Evolutionary conservation across 2,329 filamentous ascomycete genomes (phyloP), one percentile per base, ranked within the genome.

Genomic region (Trichoderma cornu-damae): DNA sequence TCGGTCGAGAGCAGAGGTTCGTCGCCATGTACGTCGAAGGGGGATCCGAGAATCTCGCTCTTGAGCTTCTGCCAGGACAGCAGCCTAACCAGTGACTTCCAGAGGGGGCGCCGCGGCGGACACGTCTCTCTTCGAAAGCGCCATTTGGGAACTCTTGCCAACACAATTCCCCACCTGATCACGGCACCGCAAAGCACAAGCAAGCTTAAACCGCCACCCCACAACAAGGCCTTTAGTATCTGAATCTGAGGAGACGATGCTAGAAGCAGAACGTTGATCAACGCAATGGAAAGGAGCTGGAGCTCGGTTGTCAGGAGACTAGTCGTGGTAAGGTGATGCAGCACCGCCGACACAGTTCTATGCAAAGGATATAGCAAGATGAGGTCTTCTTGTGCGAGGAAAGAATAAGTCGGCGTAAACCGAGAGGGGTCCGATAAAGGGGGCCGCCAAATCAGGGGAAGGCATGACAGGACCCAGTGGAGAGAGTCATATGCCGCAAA

Each of bases 121-220:
- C 1, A 74, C 69, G 16, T 78, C 74, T 54, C 37, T 56, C 85
- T 83, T 64, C 84, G 82, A 65, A 97, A 92, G 42, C 92, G 88
- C 90, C 93, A 96, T 65, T 85, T 90, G 2, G 94, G 94, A 16
- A 97, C 89, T 58, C 93, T 82, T 50, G 93, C 92, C 60, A 99
- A 75, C 24, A 87, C 82, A 53, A 97, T 87, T 44, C 89, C 91
- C 88, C 90, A 95, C 65, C 80, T 81, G 34, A 97, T 82, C 11
- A 94, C 82, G 28, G 85, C 80, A 28, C 84, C 83, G 67, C 90
- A 95, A 5, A 83, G 75, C 3, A 93, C 73, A 53, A 96, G 83
- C 14, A 96, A 71, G 44, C 83, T 80, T 28, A 96, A 71, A 1
- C 92, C 91, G n/a, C 93, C 86, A 43, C 86, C 78, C 89, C 89